These are phyloP conservation scores for Penicillium sp. DNA, from an alignment of 2,329 filamentous ascomycete species.

Conservation along the genomic window DNA sequence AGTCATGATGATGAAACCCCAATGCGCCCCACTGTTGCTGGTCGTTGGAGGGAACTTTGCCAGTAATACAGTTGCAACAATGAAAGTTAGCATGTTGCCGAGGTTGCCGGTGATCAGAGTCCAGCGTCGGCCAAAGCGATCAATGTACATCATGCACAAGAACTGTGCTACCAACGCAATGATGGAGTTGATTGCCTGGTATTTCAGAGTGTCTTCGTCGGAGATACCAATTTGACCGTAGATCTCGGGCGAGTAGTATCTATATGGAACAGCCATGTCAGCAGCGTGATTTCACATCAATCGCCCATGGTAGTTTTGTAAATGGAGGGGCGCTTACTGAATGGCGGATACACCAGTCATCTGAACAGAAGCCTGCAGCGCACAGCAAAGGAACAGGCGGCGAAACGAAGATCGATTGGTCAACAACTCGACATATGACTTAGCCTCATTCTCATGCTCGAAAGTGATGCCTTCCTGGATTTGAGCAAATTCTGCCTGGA, in stretches of 20 bases:
- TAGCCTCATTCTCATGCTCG: slow-evolving; percentile 68
- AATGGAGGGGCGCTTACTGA: slow-evolving; percentile 45
- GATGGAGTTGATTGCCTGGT: slow-evolving; percentile 72
- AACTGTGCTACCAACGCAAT: slow-evolving; percentile 69
- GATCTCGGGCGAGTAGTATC: slow-evolving; percentile 67
- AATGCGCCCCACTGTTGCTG: slow-evolving; percentile 37
- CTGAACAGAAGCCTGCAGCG: slow-evolving; percentile 69
- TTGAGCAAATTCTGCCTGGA: slow-evolving; percentile 68
- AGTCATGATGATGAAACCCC: slow-evolving; percentile 68
- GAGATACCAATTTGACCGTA: slow-evolving; percentile 69
- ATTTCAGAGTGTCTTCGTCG: slow-evolving; percentile 65
- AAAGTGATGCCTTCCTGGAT: slow-evolving; percentile 66
- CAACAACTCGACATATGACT: slow-evolving; percentile 70
- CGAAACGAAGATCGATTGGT: slow-evolving; percentile 65
- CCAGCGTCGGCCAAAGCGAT: slow-evolving; percentile 68
- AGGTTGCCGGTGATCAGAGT: slow-evolving; percentile 71
- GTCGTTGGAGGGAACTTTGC: slow-evolving; percentile 61
- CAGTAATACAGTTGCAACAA: slow-evolving; percentile 61
- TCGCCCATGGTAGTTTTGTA: too few relatives aligned
- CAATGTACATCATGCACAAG: slow-evolving; percentile 64
- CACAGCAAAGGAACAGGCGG: slow-evolving; percentile 66
- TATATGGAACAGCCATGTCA: slow-evolving; percentile 7
- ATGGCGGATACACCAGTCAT: slow-evolving; percentile 76
- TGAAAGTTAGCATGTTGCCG: slow-evolving; percentile 69
- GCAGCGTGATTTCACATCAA: neutral